A percentile compares a stretch with the other conserved stretches of the same genome.
Conservation (phyloP, 2,329 filamentous ascomycete species). For the Penicillium sp. region DNA sequence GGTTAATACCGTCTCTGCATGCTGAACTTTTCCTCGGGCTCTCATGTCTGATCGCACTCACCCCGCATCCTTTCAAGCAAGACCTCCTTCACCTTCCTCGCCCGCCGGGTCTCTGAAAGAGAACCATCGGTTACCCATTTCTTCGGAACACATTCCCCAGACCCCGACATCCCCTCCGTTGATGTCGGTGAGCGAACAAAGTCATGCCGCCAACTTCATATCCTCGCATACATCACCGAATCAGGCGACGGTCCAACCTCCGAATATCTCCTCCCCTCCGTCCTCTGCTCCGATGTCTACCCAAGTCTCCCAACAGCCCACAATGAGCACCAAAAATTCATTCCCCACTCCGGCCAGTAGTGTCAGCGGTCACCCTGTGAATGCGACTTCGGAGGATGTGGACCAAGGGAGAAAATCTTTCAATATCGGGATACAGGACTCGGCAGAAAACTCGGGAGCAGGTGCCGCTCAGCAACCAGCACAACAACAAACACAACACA, state of each 20-base stretch:
- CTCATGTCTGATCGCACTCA: constrained; percentile 35
- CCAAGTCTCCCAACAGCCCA: constrained; percentile 36
- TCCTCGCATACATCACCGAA: constrained; percentile 40
- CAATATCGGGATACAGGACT: constrained; percentile 18
- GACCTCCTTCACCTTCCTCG: constrained; percentile 39
- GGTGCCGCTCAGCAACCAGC: constrained; percentile 13
- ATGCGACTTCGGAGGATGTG: constrained; percentile 29
- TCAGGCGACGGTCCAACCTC: constrained; percentile 36
- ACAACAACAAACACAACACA: constrained; percentile 22
- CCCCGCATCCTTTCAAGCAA: constrained; percentile 29
- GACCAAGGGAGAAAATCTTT: constrained; percentile 30
- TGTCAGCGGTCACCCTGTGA: constrained; percentile 30
- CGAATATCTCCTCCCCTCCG: constrained; percentile 35
- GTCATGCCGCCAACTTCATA: constrained; percentile 41
- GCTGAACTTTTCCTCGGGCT: constrained; percentile 12
- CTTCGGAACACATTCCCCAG: constrained; percentile 30
- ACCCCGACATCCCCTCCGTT: constrained; percentile 41
- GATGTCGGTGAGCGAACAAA: constrained; percentile 44
- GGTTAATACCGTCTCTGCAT: constrained; percentile 14
- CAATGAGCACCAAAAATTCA: constrained; percentile 34
- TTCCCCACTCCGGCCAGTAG: constrained; percentile 42
- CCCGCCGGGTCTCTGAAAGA: constrained; percentile 35
- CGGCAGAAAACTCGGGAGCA: constrained; percentile 14
- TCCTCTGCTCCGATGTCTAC: constrained; percentile 38
- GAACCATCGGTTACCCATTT: constrained; percentile 21